These are phyloP conservation scores for Yarrowia galli DNA, from an alignment of 1,139 yeast genomes.

Conservation along the genomic window DNA sequence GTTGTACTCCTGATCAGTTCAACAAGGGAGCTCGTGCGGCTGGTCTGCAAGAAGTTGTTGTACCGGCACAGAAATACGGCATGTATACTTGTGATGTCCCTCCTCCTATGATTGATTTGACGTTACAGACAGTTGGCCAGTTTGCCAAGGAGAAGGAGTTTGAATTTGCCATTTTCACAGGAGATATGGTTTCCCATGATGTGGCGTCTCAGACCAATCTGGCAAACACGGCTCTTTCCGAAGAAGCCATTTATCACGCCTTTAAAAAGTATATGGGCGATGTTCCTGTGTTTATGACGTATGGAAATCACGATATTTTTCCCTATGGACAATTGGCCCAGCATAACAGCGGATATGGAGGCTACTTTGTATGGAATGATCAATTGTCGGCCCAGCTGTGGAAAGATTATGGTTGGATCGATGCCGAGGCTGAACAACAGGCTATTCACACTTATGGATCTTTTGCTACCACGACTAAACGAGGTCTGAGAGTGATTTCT, in stretches of 20 bases:
- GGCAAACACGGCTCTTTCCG: constrained; percentile 61
- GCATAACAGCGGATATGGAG: constrained; percentile 56
- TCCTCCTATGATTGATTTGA: constrained; percentile 61
- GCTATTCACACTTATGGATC: constrained; percentile 65
- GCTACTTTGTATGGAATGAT: constrained; percentile 64
- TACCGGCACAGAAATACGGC: constrained; percentile 67
- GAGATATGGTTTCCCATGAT: constrained; percentile 69
- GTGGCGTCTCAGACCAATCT: constrained; percentile 56
- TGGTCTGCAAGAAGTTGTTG: constrained; percentile 47
- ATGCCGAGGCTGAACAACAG: constrained; percentile 43
- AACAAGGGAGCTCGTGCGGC: constrained; percentile 50
- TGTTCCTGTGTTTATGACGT: constrained; percentile 65
- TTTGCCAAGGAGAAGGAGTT: constrained; percentile 52
- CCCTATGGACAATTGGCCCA: constrained; percentile 77
- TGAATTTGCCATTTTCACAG: constrained; percentile 69
- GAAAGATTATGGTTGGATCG: constrained; percentile 51
- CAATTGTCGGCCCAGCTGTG: constrained; percentile 68
- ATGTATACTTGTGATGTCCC: constrained; percentile 67
- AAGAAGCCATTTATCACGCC: constrained; percentile 59
- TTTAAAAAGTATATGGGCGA: constrained; percentile 63
- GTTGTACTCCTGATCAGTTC: constrained; percentile 57
- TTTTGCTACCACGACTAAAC: constrained; percentile 62
- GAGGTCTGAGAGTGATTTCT: constrained; percentile 68
- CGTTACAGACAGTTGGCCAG: constrained; percentile 58
- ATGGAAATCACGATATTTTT: constrained; percentile 80